Conservation (phyloP, 2,329 filamentous ascomycete genomes). For the Hirsutella thompsonii region DNA sequence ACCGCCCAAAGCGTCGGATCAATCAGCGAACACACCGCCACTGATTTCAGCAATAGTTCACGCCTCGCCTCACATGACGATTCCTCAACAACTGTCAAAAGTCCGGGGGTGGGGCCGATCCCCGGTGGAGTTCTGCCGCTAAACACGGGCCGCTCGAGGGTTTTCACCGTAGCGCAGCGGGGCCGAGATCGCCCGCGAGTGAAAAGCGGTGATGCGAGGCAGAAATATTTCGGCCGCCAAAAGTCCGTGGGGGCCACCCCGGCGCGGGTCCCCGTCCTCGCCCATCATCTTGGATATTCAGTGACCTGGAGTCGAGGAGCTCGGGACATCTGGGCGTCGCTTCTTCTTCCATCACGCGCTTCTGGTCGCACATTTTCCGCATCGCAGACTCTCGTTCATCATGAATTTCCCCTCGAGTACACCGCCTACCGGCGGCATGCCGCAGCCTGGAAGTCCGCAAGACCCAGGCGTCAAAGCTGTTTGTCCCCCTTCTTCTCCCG, state of each 20-base stretch:
- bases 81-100: too few species aligned
- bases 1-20: too few species aligned
- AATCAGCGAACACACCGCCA: too few species aligned
- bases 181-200: too few species aligned
- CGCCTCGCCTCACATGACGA: too few species aligned
- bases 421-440: conserved; percentile 11
- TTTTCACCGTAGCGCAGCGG: neutral
- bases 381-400: neutral
- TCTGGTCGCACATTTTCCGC: too few species aligned
- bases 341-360: neutral
- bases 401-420: conserved; percentile 28
- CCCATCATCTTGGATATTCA: too few species aligned
- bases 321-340: neutral
- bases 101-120: too few species aligned
- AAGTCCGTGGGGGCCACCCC: neutral
- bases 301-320: neutral
- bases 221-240: conserved; percentile 21
- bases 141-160: too few species aligned
- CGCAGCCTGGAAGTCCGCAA: conserved; percentile 21
- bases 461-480: conserved; percentile 41
- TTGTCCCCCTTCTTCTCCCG: conserved; percentile 9
- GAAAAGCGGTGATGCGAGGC: conserved; percentile 23
- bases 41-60: too few species aligned
- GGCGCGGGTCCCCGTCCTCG: too few species aligned
- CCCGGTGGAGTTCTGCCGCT: too few species aligned